Base-by-base conservation (phyloP, 2,329 filamentous ascomycete species). In the Aspergillus japonicus region DNA sequence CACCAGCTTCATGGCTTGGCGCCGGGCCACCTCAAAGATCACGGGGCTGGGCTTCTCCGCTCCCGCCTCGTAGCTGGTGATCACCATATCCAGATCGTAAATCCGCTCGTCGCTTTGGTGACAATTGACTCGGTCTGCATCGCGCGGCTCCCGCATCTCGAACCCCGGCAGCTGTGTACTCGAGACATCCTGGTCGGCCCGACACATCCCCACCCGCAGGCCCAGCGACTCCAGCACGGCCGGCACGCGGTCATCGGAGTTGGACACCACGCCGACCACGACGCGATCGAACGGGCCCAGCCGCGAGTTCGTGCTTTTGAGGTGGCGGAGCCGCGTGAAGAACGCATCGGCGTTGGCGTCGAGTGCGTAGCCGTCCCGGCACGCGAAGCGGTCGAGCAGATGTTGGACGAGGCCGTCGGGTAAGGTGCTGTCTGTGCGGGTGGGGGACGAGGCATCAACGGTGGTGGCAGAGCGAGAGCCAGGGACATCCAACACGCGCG, bases 31-130 rank as follows among this genome's bases (percentile, higher is more conserved):
- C 35, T 78, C 69, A 61, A 78, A 81, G 31, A 81, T 78, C 31
- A 68, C 54, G 5, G 63, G 67, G 61, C 71, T 64, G 3, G 79
- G 79, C 56, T 81, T 81, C 64, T 79, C 78, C n/a, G 72, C 67
- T 6, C 74, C 77, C 3, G 77, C 78, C 54, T 80, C 77, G 62
- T 80, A 81, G 64, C 78, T 81, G 10, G 78, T 81, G 26, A 80
- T 71, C 0, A 81, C 66, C 51, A 81, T 70, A 57, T 81, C 75
- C 44, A 81, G 58, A 68, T 81, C 78, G 33, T 71, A 19, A 2
- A 44, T 10, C 47, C 14, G 7, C 24, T n/a, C 24, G 16, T n/a
- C 47, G 8, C 8, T n/a, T 21, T 8, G 8, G 23, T n/a, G 5
- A 14, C 48, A 8, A 42, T 26, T 16, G 24, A 12, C 35, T 12